These are phyloP conservation scores for Trichophyton simii DNA, from an alignment of 2,329 filamentous ascomycete genomes.

Conservation along the genomic window DNA sequence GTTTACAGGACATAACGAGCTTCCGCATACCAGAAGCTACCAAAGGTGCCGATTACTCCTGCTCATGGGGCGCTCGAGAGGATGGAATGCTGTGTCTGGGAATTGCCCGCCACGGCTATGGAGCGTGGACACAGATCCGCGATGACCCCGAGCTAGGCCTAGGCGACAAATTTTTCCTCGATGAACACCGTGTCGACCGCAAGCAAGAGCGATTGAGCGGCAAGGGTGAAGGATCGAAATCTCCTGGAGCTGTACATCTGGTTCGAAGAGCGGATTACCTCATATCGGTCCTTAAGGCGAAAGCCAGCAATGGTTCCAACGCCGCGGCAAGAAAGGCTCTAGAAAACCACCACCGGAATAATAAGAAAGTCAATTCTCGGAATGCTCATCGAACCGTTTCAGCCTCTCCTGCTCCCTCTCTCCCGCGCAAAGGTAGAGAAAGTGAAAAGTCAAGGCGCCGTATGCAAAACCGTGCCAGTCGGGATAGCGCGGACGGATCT, in stretches of 20 bases:
- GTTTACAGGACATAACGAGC: slow-evolving; percentile 53
- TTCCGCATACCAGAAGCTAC: slow-evolving; percentile 86
- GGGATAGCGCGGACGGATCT: slow-evolving; percentile 33
- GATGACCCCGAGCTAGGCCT: slow-evolving; percentile 81
- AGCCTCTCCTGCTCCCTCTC: slow-evolving; percentile 34
- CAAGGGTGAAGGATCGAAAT: slow-evolving; percentile 49
- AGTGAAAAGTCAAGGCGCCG: slow-evolving; percentile 31
- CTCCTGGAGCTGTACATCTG: slow-evolving; percentile 91
- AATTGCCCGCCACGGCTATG: slow-evolving; percentile 86
- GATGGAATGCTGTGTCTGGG: slow-evolving; percentile 95
- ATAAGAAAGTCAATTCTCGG: slow-evolving; percentile 52
- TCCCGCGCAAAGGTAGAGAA: slow-evolving; percentile 32
- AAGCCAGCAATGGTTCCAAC: slow-evolving; percentile 53
- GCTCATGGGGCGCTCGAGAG: slow-evolving; percentile 81
- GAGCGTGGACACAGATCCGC: slow-evolving; percentile 86
- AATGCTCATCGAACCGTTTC: slow-evolving; percentile 27
- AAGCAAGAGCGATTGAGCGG: slow-evolving; percentile 73
- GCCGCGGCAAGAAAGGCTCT: slow-evolving; percentile 63
- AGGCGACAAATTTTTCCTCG: slow-evolving; percentile 83
- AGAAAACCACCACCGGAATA: slow-evolving; percentile 90
- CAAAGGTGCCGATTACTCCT: slow-evolving; percentile 83
- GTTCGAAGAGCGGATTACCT: slow-evolving; percentile 91
- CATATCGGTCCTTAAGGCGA: slow-evolving; percentile 84
- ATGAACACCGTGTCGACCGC: slow-evolving; percentile 96
- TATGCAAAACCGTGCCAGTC: slow-evolving; percentile 28